These are phyloP conservation scores for Fusarium irregulare DNA, from an alignment of 2,329 filamentous ascomycete genomes.

Conservation along the genomic window DNA sequence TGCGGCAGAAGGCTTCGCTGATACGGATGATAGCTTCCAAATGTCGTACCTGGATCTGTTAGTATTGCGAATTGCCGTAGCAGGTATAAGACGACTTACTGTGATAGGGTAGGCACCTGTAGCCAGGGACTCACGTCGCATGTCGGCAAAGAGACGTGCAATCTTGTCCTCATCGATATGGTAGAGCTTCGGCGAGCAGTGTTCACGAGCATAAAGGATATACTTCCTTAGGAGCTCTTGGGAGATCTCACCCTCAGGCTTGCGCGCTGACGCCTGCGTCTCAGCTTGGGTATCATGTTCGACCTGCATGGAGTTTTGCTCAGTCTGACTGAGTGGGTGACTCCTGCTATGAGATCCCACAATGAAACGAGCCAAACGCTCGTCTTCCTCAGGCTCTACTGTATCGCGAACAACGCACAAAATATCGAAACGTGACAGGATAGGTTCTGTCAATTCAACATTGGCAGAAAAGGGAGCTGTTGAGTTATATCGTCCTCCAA, in stretches of 20 bases:
- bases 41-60: slow-evolving; percentile 81
- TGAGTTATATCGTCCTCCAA: slow-evolving; percentile 95
- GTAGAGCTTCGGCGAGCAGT: slow-evolving; percentile 90
- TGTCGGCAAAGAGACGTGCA: slow-evolving; percentile 92
- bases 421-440: slow-evolving; percentile 97
- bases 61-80: background rate
- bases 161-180: slow-evolving; percentile 99
- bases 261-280: slow-evolving; percentile 47
- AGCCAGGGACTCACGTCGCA: slow-evolving; percentile 90
- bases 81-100: slow-evolving; percentile 67
- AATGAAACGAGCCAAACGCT: slow-evolving; percentile 92
- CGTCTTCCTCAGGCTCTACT: slow-evolving; percentile 91
- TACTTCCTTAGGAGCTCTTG: slow-evolving; percentile 95
- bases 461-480: slow-evolving; percentile 97
- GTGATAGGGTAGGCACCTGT: slow-evolving; percentile 98
- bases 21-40: slow-evolving; percentile 98
- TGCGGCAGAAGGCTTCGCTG: slow-evolving; percentile 93
- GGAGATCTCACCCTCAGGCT: slow-evolving; percentile 76
- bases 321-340: slow-evolving; percentile 72
- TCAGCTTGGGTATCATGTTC: slow-evolving; percentile 64
- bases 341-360: slow-evolving; percentile 93
- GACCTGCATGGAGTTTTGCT: slow-evolving; percentile 69
- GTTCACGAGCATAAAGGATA: slow-evolving; percentile 93
- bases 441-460: slow-evolving; percentile 96
- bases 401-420: slow-evolving; percentile 96